These are phyloP conservation scores for Salix udensis DNA, from an alignment of 345 rosid species.

Conservation along the genomic window DNA sequence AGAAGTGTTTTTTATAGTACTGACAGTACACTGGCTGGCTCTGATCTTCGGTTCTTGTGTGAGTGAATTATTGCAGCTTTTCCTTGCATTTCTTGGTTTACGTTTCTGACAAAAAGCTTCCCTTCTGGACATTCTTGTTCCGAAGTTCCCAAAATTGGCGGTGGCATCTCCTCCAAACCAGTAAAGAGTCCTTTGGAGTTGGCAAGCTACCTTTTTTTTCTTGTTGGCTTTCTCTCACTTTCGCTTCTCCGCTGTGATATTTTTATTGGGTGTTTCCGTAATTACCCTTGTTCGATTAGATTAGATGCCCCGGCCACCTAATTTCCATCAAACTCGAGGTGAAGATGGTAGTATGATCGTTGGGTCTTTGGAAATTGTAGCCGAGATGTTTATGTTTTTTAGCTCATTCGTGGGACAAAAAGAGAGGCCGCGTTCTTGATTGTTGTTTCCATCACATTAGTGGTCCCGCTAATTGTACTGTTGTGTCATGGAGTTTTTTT, in stretches of 20 bases:
- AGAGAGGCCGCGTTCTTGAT: slow-evolving; percentile 1
- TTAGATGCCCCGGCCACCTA: not conserved
- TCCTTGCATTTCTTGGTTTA: slow-evolving; percentile 14
- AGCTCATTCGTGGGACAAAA: slow-evolving; percentile 6
- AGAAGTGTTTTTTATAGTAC: not conserved
- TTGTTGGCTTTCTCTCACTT: not conserved
- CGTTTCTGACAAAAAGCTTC: slow-evolving; percentile 10
- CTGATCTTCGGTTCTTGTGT: slow-evolving; percentile 5
- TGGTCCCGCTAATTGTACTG: not conserved
- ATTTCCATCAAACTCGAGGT: not conserved
- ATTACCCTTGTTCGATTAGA: not conserved
- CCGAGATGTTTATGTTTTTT: slow-evolving; percentile 11
- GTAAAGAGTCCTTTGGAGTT: not conserved
- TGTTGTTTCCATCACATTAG: not conserved
- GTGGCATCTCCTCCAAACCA: not conserved
- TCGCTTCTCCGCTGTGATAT: not conserved
- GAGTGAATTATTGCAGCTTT: slow-evolving; percentile 13
- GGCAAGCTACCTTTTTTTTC: not conserved
- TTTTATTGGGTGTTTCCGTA: not conserved
- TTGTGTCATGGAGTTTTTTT: not conserved
- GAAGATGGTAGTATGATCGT: not conserved
- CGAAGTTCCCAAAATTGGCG: not conserved
- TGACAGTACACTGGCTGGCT: not conserved
- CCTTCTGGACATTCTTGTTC: slow-evolving; percentile 6
- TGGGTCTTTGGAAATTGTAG: slow-evolving; percentile 29